These are phyloP conservation scores for Actinomucor elegans DNA, from an alignment of 371 early-diverging fungal genomes.

Conservation along the genomic window DNA sequence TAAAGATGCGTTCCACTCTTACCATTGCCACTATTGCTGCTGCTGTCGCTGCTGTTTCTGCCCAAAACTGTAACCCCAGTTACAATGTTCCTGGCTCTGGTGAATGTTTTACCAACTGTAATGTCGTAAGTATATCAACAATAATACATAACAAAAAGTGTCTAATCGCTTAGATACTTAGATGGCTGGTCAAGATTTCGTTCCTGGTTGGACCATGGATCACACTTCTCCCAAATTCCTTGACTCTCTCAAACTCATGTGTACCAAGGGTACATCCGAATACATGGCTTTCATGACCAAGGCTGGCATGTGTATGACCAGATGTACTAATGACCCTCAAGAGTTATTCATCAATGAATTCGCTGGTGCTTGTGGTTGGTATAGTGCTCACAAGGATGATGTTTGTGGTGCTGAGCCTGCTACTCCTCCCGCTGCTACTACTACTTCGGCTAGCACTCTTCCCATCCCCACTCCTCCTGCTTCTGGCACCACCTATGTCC, in stretches of 20 bases:
- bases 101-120: conserved; percentile 34
- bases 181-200: conserved; percentile 15
- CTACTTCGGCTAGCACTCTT: neutral
- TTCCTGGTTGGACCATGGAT: conserved; percentile 34
- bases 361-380: conserved; percentile 30
- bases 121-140: conserved; percentile 22
- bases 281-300: conserved; percentile 37
- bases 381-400: conserved; percentile 21
- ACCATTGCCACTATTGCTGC: conserved; percentile 6
- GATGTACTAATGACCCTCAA: conserved; percentile 18
- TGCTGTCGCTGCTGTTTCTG: conserved; percentile 19
- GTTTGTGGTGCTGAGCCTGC: conserved; percentile 2
- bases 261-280: conserved; percentile 28
- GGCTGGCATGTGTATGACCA: conserved; percentile 39
- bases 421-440: conserved; percentile 1
- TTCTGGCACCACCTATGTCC: neutral
- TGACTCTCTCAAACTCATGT: conserved; percentile 29
- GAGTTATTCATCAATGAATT: conserved; percentile 21
- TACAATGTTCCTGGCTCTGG: conserved; percentile 28
- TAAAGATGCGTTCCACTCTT: conserved; percentile 13
- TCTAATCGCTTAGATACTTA: too few relatives aligned
- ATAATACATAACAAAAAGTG: neutral
- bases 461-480: neutral
- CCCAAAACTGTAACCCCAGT: conserved; percentile 34
- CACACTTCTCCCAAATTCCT: conserved; percentile 31